Percentiles rank a stretch among this genome's conserved stretches.
Evolutionary conservation across 176 grass and related monocot species (phyloP).

Genomic region (Bromus sterilis): DNA sequence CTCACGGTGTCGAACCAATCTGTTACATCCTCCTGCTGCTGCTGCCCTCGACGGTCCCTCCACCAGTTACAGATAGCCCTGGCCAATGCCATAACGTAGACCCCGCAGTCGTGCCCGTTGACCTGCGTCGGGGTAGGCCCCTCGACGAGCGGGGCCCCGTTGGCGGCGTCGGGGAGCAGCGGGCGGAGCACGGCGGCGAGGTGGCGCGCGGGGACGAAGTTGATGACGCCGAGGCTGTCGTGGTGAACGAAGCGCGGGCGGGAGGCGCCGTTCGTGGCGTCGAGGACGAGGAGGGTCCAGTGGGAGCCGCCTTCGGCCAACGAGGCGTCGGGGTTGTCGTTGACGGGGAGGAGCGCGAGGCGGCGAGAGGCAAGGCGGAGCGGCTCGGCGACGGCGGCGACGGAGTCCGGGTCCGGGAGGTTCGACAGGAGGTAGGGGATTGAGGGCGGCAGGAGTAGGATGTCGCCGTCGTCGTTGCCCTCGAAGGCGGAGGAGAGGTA

Average conservation of each 20-base stretch:
- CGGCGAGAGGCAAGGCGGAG: constrained; percentile 37
- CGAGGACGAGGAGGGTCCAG: constrained; percentile 59
- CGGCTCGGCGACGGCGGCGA: constrained; percentile 32
- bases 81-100: constrained; percentile 60
- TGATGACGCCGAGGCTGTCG: constrained; percentile 42
- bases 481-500: constrained; percentile 27
- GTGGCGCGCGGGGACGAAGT: constrained; percentile 23
- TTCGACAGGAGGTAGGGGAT: constrained; percentile 73
- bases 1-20: constrained; percentile 56
- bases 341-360: constrained; percentile 64
- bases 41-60: background rate
- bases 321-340: constrained; percentile 50
- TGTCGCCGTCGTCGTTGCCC: background rate
- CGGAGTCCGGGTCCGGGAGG: constrained; percentile 32
- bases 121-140: constrained; percentile 58
- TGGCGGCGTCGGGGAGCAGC: background rate
- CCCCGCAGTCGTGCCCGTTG: constrained; percentile 74
- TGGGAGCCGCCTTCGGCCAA: constrained; percentile 52
- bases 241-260: constrained; percentile 69
- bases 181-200: constrained; percentile 39
- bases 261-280: background rate
- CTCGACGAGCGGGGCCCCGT: constrained; percentile 33
- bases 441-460: constrained; percentile 63
- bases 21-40: background rate
- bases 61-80: constrained; percentile 65